A percentile compares a stretch with the other conserved stretches of the same genome.
Evolutionary conservation across 1,139 yeast genomes (phyloP).

Genomic region (Pichia sp.): DNA sequence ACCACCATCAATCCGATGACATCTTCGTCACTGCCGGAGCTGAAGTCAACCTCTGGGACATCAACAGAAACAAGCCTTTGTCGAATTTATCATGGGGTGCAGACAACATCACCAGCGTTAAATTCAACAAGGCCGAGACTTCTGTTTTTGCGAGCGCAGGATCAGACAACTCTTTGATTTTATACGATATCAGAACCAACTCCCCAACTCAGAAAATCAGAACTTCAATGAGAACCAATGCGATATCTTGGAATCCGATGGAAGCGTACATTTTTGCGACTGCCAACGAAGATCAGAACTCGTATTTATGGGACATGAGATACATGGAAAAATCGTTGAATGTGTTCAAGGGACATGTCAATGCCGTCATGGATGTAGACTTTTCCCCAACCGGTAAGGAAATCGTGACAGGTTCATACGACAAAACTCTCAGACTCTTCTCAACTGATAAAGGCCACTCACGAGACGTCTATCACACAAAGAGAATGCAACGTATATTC

Average conservation of each 20-base stretch:
- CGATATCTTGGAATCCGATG: slow-evolving; percentile 95
- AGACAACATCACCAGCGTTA: slow-evolving; percentile 77
- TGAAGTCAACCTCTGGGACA: slow-evolving; percentile 84
- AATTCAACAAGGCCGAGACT: slow-evolving; percentile 87
- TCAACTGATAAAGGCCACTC: slow-evolving; percentile 74
- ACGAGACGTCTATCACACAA: slow-evolving; percentile 91
- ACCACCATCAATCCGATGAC: slow-evolving; percentile 73
- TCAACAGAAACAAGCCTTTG: slow-evolving; percentile 68
- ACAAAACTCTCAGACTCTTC: slow-evolving; percentile 82
- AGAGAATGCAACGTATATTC: slow-evolving; percentile 94
- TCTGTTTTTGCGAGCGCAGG: slow-evolving; percentile 92
- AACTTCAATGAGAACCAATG: slow-evolving; percentile 76
- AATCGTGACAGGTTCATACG: slow-evolving; percentile 92
- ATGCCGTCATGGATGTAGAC: slow-evolving; percentile 92
- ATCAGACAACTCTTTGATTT: slow-evolving; percentile 81
- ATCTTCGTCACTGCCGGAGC: slow-evolving; percentile 92
- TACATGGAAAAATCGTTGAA: slow-evolving; percentile 73
- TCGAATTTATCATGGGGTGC: slow-evolving; percentile 92
- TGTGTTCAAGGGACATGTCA: slow-evolving; percentile 91
- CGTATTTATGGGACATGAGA: slow-evolving; percentile 95
- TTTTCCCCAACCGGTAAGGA: slow-evolving; percentile 97
- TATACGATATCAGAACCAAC: slow-evolving; percentile 89
- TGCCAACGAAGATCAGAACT: slow-evolving; percentile 93
- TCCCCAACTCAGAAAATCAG: slow-evolving; percentile 89
- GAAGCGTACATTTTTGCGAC: slow-evolving; percentile 92